Conservation (phyloP, 2,329 filamentous ascomycete species). For the Fusarium sulawesiense region DNA sequence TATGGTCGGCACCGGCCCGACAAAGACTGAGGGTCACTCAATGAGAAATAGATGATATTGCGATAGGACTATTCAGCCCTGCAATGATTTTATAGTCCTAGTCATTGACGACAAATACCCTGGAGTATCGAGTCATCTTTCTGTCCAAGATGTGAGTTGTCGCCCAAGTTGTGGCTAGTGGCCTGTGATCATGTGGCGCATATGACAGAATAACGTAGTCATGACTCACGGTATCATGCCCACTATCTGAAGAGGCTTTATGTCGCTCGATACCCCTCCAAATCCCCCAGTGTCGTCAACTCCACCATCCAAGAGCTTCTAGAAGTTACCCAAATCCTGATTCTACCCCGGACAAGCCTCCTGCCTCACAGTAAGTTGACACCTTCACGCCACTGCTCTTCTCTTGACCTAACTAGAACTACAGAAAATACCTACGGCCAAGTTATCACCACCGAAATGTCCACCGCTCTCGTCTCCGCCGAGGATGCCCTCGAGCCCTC, state of each 20-base stretch:
- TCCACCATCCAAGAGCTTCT: conserved; percentile 44
- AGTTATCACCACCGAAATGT: conserved; percentile 47
- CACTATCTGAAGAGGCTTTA: neutral
- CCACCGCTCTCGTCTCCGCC: conserved; percentile 55
- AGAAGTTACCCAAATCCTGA: conserved; percentile 42
- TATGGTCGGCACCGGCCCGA: conserved; percentile 19
- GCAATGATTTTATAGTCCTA: neutral
- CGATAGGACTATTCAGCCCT: neutral
- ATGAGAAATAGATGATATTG: neutral
- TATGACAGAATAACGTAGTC: conserved; percentile 24
- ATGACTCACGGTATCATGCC: neutral
- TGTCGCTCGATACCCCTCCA: conserved; percentile 38
- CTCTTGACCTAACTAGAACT: neutral
- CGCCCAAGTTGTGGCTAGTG: conserved; percentile 9
- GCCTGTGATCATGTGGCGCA: conserved; percentile 8
- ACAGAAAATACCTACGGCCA: neutral
- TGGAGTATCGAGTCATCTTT: neutral
- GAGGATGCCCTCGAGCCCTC: conserved; percentile 89
- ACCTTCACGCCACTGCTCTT: neutral
- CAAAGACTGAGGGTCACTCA: neutral
- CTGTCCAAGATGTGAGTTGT: neutral
- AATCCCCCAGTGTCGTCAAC: conserved; percentile 20
- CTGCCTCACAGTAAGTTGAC: conserved; percentile 6
- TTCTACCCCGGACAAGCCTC: conserved; percentile 7
- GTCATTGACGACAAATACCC: neutral